Percentiles rank a stretch among this genome's conserved stretches.
phyloP scores from a whole-genome alignment of 192 early-diverging fungal genomes.

The Coemansia sp. region DNA sequence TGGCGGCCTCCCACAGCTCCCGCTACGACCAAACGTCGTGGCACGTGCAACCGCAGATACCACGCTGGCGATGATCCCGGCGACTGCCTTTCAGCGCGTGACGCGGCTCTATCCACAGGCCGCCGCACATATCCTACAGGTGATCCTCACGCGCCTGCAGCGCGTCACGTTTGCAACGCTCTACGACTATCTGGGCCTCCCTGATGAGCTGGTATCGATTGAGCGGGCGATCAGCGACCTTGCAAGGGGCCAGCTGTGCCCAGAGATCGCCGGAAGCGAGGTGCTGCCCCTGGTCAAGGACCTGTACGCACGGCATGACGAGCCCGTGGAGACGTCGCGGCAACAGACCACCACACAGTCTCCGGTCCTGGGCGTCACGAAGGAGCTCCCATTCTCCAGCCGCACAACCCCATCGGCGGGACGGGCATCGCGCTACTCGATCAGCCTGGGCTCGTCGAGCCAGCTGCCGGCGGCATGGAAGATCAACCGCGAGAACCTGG shows the following conservation, averaged over 20 bases:
- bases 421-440: not conserved
- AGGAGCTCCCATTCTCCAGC: conserved; percentile 1
- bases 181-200: conserved; percentile 80
- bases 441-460: conserved; percentile 1
- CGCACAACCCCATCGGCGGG: conserved; percentile 1
- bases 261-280: conserved; percentile 10
- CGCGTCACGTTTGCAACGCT: conserved; percentile 90
- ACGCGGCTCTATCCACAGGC: conserved; percentile 88
- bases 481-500: conserved; percentile 23
- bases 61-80: conserved; percentile 91
- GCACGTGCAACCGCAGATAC: conserved; percentile 80
- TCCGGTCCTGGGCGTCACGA: not conserved
- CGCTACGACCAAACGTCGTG: conserved; percentile 70
- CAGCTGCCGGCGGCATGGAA: conserved; percentile 26
- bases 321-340: not conserved
- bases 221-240: conserved; percentile 80
- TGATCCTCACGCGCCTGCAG: conserved; percentile 92
- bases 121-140: conserved; percentile 90
- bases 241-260: conserved; percentile 12
- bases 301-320: not conserved
- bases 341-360: not conserved
- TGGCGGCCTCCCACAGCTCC: too few relatives aligned
- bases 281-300: conserved; percentile 11
- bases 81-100: conserved; percentile 82
- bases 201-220: conserved; percentile 77